Base-by-base conservation (phyloP, 176 grass and related monocot genomes). In the Musa beccarii region DNA sequence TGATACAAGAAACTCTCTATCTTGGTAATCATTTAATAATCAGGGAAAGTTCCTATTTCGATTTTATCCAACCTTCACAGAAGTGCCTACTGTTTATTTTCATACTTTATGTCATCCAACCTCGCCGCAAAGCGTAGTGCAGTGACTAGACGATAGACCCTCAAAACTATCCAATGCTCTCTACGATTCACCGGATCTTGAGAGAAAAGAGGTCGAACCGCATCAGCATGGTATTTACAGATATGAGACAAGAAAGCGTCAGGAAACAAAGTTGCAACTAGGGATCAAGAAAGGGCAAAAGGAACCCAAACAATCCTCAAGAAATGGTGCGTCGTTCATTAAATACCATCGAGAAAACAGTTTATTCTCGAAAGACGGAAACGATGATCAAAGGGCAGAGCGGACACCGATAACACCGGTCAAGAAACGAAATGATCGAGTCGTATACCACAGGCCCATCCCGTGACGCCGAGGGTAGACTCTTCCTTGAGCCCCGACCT, bases 381-480 rank as follows among this genome's bases (percentile, higher is more conserved):
- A n/a, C 23, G 23, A 34, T 17, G 14, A 25, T 67, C n/a, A 1
- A 63, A 22, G 9, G 10, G n/a, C n/a, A 63, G 19, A 63, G 21
- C 20, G 2, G 34, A 72, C 14, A 84, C 21, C 16, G 29, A 34
- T 12, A 67, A 74, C 16, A 70, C 16, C 8, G 66, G 17, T 24
- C 28, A 69, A 23, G 49, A 55, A 79, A 8, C 68, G 50, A 51
- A 66, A 53, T 16, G 9, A 49, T 51, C 67, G 1, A 70, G 49
- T n/a, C 15, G 9, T 11, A 49, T 51, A 70, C 68, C 68, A 49
- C 17, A 15, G 3, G 8, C 24, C 16, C 68, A 15, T 25, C 51
- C 67, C 8, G 19, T n/a, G 66, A 59, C 81, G 77, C 79, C 77
- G 68, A 82, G 54, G 65, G 10, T 52, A 17, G 59, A 43, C 19